Base-by-base conservation (phyloP, 139 green algal genomes). In the Chlorella sp. region DNA sequence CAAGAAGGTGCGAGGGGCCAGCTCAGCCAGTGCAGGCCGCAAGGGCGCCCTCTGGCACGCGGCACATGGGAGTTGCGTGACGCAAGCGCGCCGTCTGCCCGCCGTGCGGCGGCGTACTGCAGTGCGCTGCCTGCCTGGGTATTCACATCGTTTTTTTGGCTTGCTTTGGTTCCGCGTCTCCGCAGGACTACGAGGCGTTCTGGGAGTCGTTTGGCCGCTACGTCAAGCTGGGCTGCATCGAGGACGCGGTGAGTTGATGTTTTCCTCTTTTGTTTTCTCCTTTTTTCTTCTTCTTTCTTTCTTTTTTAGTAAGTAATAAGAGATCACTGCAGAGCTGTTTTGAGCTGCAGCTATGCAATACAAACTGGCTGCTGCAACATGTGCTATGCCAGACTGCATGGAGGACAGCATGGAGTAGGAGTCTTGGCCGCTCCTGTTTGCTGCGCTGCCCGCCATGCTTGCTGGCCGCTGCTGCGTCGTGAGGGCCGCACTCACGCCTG, bases 151-250 rank as follows among this genome's bases (percentile, higher is more conserved):
- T 73, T 26, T 24, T 60, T 26, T 74, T 40, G 9, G 26, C 20
- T 24, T 60, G 51, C 44, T 32, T 20, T 73, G 67, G 5, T 44
- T 11, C n/a, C 14, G 43, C 22, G n/a, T 58, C n/a, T 17, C 76
- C 3, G 77, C 56, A 58, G 38, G 84, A 92, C 51, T 93, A 93
- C 82, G 77, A 58, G 58, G 95, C 91, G 32, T 98, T 99, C 90
- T 99, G 94, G 93, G 94, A 98, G 79, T 84, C 88, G 36, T 99
- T 99, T 84, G 96, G 96, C 14, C 86, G 91, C n/a, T 86, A 84
- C 51, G 80, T 94, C 26, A 93, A 96, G 92, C 89, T 98, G 77
- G 97, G 97, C 73, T 87, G 96, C 41, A 95, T 99, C 51, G 97
- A 99, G 89, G 97, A 99, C 90, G 77, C 85, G 34, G 93, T 91